Evolutionary conservation across 2,329 filamentous ascomycete genomes (phyloP).

Genomic region (Exophiala mesophila): DNA sequence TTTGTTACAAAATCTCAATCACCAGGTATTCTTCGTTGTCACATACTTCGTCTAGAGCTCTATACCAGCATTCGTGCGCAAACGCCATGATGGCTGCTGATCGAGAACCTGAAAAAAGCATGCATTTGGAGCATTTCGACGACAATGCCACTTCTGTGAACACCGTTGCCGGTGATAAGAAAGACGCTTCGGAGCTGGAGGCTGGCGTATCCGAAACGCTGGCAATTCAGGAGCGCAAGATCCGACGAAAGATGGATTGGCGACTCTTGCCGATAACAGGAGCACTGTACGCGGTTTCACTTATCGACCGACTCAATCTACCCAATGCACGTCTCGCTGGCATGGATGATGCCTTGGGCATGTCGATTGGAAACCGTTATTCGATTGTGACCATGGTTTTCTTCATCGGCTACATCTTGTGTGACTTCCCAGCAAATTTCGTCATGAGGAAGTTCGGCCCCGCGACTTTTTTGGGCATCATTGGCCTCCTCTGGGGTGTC

Average conservation of each 20-base stretch:
- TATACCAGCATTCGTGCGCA: no score
- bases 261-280: constrained; percentile 40
- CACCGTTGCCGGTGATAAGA: no score
- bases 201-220: no score
- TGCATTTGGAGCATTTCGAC: no score
- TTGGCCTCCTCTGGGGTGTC: constrained; percentile 37
- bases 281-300: constrained; percentile 40
- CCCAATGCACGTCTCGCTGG: constrained; percentile 51
- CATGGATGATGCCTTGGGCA: constrained; percentile 42
- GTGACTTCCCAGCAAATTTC: constrained; percentile 36
- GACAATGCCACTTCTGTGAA: no score
- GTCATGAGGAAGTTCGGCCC: constrained; percentile 4
- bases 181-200: no score
- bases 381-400: constrained; percentile 7
- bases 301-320: constrained; percentile 45
- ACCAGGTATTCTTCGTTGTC: no score
- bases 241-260: constrained; percentile 41
- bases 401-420: constrained; percentile 16
- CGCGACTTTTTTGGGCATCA: constrained; percentile 12
- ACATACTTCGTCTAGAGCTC: no score
- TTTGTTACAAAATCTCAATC: no score
- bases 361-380: not conserved
- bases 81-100: no score
- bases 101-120: no score
- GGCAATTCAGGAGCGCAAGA: no score